These are phyloP conservation scores for Aspergillus sp. DNA, from an alignment of 2,329 filamentous ascomycete genomes.

Conservation along the genomic window DNA sequence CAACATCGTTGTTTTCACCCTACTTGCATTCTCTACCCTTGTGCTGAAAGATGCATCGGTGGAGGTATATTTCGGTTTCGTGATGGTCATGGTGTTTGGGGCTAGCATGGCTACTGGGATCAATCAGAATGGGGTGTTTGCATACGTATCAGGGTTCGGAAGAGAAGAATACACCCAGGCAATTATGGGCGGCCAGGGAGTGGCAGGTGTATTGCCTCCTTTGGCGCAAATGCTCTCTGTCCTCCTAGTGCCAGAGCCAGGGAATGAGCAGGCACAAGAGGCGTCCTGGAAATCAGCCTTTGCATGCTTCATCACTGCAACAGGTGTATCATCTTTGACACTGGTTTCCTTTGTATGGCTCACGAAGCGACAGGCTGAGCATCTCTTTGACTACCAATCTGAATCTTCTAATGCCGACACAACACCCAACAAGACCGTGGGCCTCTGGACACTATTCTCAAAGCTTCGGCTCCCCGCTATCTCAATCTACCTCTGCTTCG, in stretches of 20 bases:
- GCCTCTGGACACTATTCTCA: constrained; percentile 66
- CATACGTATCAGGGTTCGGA: constrained; percentile 83
- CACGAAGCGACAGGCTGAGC: constrained; percentile 49
- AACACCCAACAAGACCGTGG: constrained; percentile 48
- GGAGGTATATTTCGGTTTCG: constrained; percentile 71
- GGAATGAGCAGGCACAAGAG: constrained; percentile 37
- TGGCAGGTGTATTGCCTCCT: constrained; percentile 87
- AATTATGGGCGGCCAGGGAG: constrained; percentile 91
- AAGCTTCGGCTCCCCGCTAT: constrained; percentile 77
- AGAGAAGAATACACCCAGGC: constrained; percentile 88
- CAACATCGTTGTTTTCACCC: constrained; percentile 72
- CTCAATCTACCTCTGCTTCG: constrained; percentile 79
- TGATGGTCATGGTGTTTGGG: constrained; percentile 77
- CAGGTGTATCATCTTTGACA: constrained; percentile 68
- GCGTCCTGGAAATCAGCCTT: constrained; percentile 72
- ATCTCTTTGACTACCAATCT: constrained; percentile 17
- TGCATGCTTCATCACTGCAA: constrained; percentile 87
- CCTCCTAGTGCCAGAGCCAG: constrained; percentile 59
- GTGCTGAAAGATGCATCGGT: constrained; percentile 64
- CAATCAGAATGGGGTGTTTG: constrained; percentile 91
- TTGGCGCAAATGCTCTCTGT: constrained; percentile 85
- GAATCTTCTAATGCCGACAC: constrained; percentile 26
- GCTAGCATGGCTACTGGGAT: constrained; percentile 79
- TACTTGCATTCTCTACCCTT: constrained; percentile 78
- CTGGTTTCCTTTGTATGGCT: constrained; percentile 75